Percentiles rank a stretch among this genome's conserved stretches.
These are phyloP conservation scores for Pavlovales sp. DNA, from an alignment of 208 protist species.

Conservation along the genomic window DNA sequence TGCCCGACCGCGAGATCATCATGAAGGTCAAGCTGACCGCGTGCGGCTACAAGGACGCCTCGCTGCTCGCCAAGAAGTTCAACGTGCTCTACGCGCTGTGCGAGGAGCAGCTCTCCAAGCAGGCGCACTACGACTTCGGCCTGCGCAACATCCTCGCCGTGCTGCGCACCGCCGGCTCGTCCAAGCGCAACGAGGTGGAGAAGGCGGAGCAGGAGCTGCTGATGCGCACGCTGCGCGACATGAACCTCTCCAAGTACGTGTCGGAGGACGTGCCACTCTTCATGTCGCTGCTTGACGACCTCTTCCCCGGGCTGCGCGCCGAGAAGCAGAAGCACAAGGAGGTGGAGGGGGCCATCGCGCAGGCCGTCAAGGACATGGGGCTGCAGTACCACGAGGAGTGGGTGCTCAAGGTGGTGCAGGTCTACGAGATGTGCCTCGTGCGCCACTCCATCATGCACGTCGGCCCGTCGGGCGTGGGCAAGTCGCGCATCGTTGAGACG, in stretches of 20 bases:
- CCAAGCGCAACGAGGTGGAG: conserved; percentile 52
- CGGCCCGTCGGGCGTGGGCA: conserved; percentile 67
- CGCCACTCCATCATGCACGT: conserved; percentile 79
- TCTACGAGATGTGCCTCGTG: conserved; percentile 74
- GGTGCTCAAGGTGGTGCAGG: conserved; percentile 73
- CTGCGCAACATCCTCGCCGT: conserved; percentile 96
- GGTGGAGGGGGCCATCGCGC: conserved; percentile 58
- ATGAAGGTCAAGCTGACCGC: conserved; percentile 82
- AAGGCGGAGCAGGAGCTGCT: conserved; percentile 77
- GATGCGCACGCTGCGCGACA: conserved; percentile 91
- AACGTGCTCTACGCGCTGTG: conserved; percentile 82
- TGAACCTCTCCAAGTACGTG: conserved; percentile 95
- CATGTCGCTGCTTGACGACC: conserved; percentile 82
- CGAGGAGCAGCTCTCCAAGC: conserved; percentile 94
- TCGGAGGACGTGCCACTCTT: conserved; percentile 95
- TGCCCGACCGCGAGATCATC: conserved; percentile 93
- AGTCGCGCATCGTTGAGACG: conserved; percentile 64
- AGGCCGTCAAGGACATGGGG: conserved; percentile 44
- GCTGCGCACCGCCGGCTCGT: conserved; percentile 85
- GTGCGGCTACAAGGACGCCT: conserved; percentile 68
- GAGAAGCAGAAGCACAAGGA: conserved; percentile 45
- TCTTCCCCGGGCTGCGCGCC: conserved; percentile 71
- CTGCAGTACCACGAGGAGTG: conserved; percentile 63
- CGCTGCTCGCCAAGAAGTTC: conserved; percentile 75
- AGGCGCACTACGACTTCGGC: conserved; percentile 96